Evolutionary conservation across 176 grass and related monocot species (phyloP), one percentile per base, ranked within the genome.

Genomic region (Carex cristatella): DNA sequence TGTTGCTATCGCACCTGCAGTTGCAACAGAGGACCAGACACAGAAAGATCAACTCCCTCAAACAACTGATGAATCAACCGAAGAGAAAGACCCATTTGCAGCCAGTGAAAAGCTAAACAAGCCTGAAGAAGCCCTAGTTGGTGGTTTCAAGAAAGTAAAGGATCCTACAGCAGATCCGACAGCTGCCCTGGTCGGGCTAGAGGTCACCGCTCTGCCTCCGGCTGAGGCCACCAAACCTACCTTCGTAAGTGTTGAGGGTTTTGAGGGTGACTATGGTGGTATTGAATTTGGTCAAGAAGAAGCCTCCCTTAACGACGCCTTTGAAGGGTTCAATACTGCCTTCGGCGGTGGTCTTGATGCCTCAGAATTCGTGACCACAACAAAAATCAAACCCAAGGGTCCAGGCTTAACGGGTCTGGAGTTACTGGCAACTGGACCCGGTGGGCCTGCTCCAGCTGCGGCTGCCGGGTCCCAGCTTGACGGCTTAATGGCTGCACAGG

Each of bases 261-360:
- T 99, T 68, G 96, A 99, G 80, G 96, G 96, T 7, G 96, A 99
- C 59, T 99, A 99, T 8, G 96, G 96, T 42, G 96, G 96, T 63
- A 94, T 99, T 55, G 96, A 99, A 85, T 99, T 99, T 12, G 87
- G 96, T 66, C 92, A 90, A 10, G 96, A 99, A 83, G 96, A 99
- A 42, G 87, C 96, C 57, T 99, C 93, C 12, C 91, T 99, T 51
- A 89, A 90, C 1, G 96, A 99, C 65, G 90, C 96, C 0, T 99
- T 99, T 35, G 93, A 99, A 91, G 96, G 96, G 5, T 84, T 99
- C 85, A 95, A 95, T 88, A 90, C 93, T 0, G 91, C 96, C 10
- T 99, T 99, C 85, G 96, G 96, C n/a, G 96, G 96, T 79, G 96
- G 96, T 27, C 88, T 99, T 7, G 96, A 95, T 91, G 96, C 93